These are phyloP conservation scores for Ceratocystis cacaofunesta DNA, from an alignment of 2,329 filamentous ascomycete genomes.

Conservation along the genomic window DNA sequence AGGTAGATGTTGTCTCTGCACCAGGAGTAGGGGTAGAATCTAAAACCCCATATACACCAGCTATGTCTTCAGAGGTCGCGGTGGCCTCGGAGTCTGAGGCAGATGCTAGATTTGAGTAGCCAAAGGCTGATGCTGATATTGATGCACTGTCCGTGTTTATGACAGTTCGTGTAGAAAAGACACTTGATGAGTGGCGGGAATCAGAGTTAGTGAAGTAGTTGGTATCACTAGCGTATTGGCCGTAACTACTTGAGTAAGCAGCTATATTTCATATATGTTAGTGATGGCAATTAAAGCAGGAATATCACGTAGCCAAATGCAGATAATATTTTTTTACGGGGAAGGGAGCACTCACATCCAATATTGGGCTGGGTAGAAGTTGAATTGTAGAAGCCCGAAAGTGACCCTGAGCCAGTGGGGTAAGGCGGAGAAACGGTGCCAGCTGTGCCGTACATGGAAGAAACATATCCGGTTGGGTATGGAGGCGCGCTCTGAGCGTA, in stretches of 20 bases:
- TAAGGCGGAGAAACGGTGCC: constrained; percentile 5
- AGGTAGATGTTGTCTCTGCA: constrained; percentile 18
- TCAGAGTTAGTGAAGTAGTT: background rate
- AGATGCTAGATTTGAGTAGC: background rate
- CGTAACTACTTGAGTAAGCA: background rate
- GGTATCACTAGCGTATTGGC: background rate
- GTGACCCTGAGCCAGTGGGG: constrained; percentile 4
- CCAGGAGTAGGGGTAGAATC: constrained; percentile 18
- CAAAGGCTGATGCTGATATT: background rate
- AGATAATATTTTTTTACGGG: background rate
- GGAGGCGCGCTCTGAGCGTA: background rate
- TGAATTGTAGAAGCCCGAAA: constrained; percentile 5
- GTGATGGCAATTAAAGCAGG: background rate
- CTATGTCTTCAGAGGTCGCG: background rate
- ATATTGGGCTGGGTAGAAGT: background rate
- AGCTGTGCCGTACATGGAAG: constrained; percentile 1
- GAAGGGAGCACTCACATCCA: constrained; percentile 7
- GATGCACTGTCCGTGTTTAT: background rate
- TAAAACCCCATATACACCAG: background rate
- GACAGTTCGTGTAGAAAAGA: constrained; percentile 6
- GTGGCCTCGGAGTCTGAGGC: constrained; percentile 1
- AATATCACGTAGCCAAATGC: background rate
- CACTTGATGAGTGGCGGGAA: constrained; percentile 3
- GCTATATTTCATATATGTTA: background rate
- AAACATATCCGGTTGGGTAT: background rate